Evolutionary conservation across 345 rosid genomes (phyloP).

Genomic region (Trapa incisa): DNA sequence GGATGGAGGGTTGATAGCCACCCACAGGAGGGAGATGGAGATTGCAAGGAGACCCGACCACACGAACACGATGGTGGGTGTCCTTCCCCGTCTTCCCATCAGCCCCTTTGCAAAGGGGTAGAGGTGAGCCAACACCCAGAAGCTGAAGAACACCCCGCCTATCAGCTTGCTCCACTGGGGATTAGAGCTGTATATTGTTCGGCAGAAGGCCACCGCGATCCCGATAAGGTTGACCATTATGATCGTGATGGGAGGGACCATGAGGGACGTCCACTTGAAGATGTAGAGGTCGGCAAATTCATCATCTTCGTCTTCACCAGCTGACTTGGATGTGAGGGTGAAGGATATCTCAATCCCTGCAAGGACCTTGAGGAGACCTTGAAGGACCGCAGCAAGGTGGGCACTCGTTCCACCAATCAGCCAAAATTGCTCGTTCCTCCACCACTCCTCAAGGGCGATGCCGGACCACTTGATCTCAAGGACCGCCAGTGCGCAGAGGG

Average conservation of each 20-base stretch:
- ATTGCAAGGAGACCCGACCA: constrained; percentile 79
- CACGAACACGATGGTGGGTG: constrained; percentile 55
- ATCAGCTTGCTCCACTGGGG: constrained; percentile 55
- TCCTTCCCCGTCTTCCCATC: constrained; percentile 64
- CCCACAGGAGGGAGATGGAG: constrained; percentile 56
- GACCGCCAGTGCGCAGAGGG: constrained; percentile 50
- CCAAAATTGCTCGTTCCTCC: constrained; percentile 94
- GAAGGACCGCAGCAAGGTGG: constrained; percentile 69
- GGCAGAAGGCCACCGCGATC: constrained; percentile 41
- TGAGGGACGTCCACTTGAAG: constrained; percentile 65
- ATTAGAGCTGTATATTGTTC: constrained; percentile 34
- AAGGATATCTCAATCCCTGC: constrained; percentile 77
- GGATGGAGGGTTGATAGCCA: constrained; percentile 51
- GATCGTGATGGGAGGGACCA: constrained; percentile 70
- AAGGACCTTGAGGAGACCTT: constrained; percentile 65
- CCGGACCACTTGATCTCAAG: constrained; percentile 85
- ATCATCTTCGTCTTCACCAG: constrained; percentile 47
- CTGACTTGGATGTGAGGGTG: constrained; percentile 59
- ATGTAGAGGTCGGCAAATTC: constrained; percentile 62
- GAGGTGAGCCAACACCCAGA: constrained; percentile 74
- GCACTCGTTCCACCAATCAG: constrained; percentile 85
- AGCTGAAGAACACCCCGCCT: constrained; percentile 68
- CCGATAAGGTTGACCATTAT: constrained; percentile 63
- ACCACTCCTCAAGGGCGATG: constrained; percentile 66
- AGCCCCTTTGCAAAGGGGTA: constrained; percentile 79